Evolutionary conservation across 192 early-diverging fungal genomes (phyloP), one percentile per base, ranked within the genome.

Genomic region (Rhizophlyctis rosea): DNA sequence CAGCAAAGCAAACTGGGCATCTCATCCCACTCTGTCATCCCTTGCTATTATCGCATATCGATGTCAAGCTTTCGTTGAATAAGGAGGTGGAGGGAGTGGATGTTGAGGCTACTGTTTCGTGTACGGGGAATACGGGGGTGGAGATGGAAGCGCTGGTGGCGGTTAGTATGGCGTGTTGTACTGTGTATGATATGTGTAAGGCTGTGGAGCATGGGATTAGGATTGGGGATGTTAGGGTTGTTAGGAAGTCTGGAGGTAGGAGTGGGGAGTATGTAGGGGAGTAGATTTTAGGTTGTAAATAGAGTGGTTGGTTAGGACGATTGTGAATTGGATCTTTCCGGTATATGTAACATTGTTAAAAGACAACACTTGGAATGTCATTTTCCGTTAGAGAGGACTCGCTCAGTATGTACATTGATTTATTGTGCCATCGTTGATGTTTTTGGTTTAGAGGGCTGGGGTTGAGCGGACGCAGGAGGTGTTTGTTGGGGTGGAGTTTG

Each of bases 151-250:
- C 75, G 1, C 27, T 77, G 51, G 61, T 70, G 57, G 69, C 91
- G 0, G 90, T 87, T 0, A 90, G 89, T 7, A 79, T 90, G 0
- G 90, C 93, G 3, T 82, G 87, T 0, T 72, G 91, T 53, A 95
- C 95, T 1, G 85, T 98, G 0, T 95, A 87, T 80, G 95, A 98
- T 67, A 98, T 98, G 95, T 95, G 76, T 71, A 98, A 98, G 65
- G 91, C 92, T 0, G 90, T 88, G 5, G 82, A 86, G 34, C 91
- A 92, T 59, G 76, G 71, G n/a, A 95, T 95, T 79, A 67, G 71
- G 25, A 94, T 98, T 65, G 75, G 79, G 28, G 78, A 83, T 35
- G 77, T 95, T 33, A 69, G 86, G 2, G 86, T 98, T 0, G 71
- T 88, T 23, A 71, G 81, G 52, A 98, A 98, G 70, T 75, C 85